These are phyloP conservation scores for Porogramme epimiltina DNA, from an alignment of 1,284 basidiomycete genomes.

Conservation along the genomic window DNA sequence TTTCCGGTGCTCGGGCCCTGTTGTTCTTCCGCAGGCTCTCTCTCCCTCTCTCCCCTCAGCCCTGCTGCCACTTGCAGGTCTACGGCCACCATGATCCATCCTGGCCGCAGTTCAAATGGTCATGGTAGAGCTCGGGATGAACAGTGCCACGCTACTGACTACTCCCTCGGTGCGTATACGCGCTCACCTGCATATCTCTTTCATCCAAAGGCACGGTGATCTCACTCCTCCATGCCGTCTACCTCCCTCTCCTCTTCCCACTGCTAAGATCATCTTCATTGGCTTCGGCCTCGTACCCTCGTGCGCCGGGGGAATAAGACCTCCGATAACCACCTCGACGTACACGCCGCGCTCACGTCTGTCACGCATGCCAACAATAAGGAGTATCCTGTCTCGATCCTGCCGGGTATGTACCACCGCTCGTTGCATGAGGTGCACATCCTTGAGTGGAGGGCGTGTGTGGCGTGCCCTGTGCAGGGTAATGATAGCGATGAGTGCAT, in stretches of 20 bases:
- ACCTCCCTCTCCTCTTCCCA: constrained; percentile 46
- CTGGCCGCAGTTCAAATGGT: constrained; percentile 38
- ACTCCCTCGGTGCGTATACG: constrained; percentile 39
- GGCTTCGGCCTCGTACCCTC: constrained; percentile 51
- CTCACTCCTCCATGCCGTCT: constrained; percentile 48
- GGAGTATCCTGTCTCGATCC: constrained; percentile 31
- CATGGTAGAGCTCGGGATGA: constrained; percentile 29
- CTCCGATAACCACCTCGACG: constrained; percentile 58
- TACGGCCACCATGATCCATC: constrained; percentile 35
- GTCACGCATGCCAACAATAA: constrained; percentile 34
- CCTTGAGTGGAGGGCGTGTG: constrained; percentile 47
- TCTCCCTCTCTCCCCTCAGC: neutral
- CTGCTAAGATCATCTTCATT: constrained; percentile 40
- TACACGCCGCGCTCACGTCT: constrained; percentile 38
- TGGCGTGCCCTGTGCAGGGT: constrained; percentile 54
- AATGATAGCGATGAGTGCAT: constrained; percentile 52
- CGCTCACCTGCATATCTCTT: neutral
- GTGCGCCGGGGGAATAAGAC: constrained; percentile 67
- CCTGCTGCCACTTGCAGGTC: constrained; percentile 25
- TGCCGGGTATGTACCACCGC: constrained; percentile 55
- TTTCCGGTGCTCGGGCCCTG: too few species aligned
- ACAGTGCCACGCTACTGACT: constrained; percentile 39
- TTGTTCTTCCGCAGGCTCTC: neutral
- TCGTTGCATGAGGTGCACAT: constrained; percentile 64
- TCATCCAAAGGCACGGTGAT: constrained; percentile 44